Conservation (phyloP, 169 alveolate species). For the Plasmodium falciparum region DNA sequence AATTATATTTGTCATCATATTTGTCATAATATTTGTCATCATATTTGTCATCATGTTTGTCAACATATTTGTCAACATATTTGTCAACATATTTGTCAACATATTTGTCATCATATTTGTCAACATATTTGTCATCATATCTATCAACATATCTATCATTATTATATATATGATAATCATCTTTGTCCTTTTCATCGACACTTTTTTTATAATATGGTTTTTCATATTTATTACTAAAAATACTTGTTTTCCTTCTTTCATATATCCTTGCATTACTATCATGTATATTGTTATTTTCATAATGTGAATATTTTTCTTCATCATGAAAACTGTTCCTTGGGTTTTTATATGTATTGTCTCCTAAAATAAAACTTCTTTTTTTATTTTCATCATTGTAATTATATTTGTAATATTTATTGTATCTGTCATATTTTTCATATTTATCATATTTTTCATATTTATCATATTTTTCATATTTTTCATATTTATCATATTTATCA, state of each 20-base stretch:
- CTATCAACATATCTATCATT: not conserved
- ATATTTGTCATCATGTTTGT: constrained; percentile 8
- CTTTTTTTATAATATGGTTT: constrained; percentile 8
- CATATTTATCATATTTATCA: too few relatives aligned
- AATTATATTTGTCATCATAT: not conserved
- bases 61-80: not conserved
- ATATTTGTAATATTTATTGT: too few relatives aligned
- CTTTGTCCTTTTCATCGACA: not conserved
- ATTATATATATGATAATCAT: not conserved
- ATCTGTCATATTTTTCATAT: too few relatives aligned
- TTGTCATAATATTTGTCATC: constrained; percentile 11
- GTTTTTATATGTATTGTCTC: too few relatives aligned
- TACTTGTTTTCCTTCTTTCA: too few relatives aligned
- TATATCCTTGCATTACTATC: too few relatives aligned
- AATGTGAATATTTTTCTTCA: too few relatives aligned
- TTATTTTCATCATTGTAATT: not conserved
- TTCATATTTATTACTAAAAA: not conserved
- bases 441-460: too few relatives aligned
- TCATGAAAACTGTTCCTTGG: too few relatives aligned
- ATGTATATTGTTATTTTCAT: too few relatives aligned
- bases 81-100: not conserved
- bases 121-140: not conserved
- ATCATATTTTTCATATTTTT: too few relatives aligned
- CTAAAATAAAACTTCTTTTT: not conserved
- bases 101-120: not conserved